Evolutionary conservation across 2,329 filamentous ascomycete species (phyloP), one percentile per base, ranked within the genome.

Genomic region (Triangularia setosa): DNA sequence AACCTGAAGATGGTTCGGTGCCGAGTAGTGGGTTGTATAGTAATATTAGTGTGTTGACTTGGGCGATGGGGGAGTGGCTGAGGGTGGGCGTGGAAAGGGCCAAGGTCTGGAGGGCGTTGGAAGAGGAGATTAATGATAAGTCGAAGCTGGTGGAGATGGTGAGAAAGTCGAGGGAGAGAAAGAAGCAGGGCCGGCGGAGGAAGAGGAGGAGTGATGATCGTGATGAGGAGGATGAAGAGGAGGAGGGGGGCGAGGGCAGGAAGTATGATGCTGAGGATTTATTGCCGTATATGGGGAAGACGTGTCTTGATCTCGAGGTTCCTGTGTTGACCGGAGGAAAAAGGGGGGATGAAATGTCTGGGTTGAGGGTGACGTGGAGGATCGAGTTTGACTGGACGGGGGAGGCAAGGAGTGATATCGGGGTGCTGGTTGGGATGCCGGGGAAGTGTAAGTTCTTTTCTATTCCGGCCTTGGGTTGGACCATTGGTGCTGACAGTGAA

Each of bases 351-450:
- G n/a, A 62, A 23, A 44, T 68, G 2, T 69, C 69, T 60, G 71
- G 59, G 67, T 69, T 77, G 62, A 75, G 85, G 25, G 76, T 91
- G 1, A 79, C 81, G 63, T 92, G 89, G 89, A 78, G 75, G 56
- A 86, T 90, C 53, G 75, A 76, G 1, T 90, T 91, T 70, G 89
- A 91, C 73, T 91, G 88, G 89, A 88, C 88, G 0, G 89, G 89
- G 5, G 89, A 91, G 72, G 88, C 87, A 4, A 82, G 84, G 70
- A 90, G 84, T 68, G 78, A 79, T 54, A 75, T 91, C 16, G 77
- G 76, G 4, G 78, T 88, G 11, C 73, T 84, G 66, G 77, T 86
- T 1, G 83, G 83, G 4, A 77, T 87, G 48, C 88, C 89, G 0
- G 80, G 78, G 7, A 85, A 84, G 72, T 91, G 88, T 91, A 75